Conservation (phyloP, 371 early-diverging fungal species). For the Actinomortierella ambigua region DNA sequence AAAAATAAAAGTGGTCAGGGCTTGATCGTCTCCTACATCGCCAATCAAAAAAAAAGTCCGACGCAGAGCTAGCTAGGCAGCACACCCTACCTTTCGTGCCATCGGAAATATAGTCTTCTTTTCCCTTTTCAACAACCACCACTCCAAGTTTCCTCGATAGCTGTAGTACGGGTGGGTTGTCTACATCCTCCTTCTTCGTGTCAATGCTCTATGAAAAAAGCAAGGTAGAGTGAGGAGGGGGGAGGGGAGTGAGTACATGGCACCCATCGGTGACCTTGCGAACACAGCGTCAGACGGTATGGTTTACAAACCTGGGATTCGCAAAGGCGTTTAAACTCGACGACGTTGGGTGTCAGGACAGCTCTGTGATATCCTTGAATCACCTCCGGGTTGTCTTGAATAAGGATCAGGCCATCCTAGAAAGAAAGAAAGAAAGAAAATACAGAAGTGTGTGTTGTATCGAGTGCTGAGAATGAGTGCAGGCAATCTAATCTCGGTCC, state of each 20-base stretch:
- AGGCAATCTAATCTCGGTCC: not conserved
- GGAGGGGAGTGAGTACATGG: not conserved
- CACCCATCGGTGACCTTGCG: too few species aligned
- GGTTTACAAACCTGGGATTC: constrained; percentile 57
- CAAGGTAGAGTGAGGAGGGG: constrained; percentile 10
- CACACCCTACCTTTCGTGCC: constrained; percentile 71
- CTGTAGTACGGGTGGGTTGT: constrained; percentile 49
- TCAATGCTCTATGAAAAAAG: constrained; percentile 47
- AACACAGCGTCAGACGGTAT: not conserved
- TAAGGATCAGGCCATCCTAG: constrained; percentile 84
- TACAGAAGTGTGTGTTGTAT: not conserved
- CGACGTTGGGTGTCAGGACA: constrained; percentile 91
- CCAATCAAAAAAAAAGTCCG: not conserved
- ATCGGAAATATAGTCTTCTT: constrained; percentile 78
- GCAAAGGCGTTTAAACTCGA: constrained; percentile 86
- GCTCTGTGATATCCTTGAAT: constrained; percentile 75
- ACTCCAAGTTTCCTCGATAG: constrained; percentile 60
- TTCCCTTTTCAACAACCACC: constrained; percentile 88
- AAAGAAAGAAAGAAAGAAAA: not conserved
- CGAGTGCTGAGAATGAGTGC: not conserved
- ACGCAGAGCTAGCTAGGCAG: too few species aligned
- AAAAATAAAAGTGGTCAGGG: constrained; percentile 9
- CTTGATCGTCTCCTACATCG: too few species aligned
- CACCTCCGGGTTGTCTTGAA: constrained; percentile 74
- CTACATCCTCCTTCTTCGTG: constrained; percentile 39